Evolutionary conservation across 208 protist genomes (phyloP), one percentile per base, ranked within the genome.

Genomic region (Novymonas esmeraldas): DNA sequence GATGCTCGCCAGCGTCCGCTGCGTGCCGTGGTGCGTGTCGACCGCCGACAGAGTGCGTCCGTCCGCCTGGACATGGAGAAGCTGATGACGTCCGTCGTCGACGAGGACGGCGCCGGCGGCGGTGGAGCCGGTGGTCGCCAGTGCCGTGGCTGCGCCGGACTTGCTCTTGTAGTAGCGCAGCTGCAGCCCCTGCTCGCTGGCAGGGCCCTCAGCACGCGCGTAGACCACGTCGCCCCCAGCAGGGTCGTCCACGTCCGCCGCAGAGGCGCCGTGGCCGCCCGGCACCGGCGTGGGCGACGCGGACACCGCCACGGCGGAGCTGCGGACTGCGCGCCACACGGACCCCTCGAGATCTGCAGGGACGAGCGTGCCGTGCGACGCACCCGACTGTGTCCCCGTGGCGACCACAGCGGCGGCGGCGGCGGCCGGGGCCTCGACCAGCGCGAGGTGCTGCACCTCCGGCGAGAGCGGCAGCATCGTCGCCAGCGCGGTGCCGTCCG

Each of bases 31-130:
- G 4, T n/a, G 24, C 11, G 62, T 75, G 58, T 80, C 69, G 13
- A 72, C 51, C 11, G 63, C 69, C 3, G 29, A 61, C 24, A 76
- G 57, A 11, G 59, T 59, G 4, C 13, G 38, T 6, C 54, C 48
- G 51, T 67, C 57, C 7, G 60, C 16, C 20, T 71, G 56, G 33
- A 61, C 14, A 31, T 68, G 55, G 26, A 84, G 39, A 4, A 84
- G 67, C 56, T 84, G 72, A 41, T 84, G 78, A 7, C 66, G 72
- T 28, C 45, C 65, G 38, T 58, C 70, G 13, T 84, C 74, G n/a
- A 81, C 45, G n/a, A 81, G 45, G 45, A 78, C 44, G 39, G 45
- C 39, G 33, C 18, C 11, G 41, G 33, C 31, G 16, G 26, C 36
- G 16, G 20, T 5, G n/a, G 18, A n/a, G 22, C 13, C 61, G n/a